Evolutionary conservation across 2,329 filamentous ascomycete genomes (phyloP).

Genomic region (Phaeosphaeria sp.): DNA sequence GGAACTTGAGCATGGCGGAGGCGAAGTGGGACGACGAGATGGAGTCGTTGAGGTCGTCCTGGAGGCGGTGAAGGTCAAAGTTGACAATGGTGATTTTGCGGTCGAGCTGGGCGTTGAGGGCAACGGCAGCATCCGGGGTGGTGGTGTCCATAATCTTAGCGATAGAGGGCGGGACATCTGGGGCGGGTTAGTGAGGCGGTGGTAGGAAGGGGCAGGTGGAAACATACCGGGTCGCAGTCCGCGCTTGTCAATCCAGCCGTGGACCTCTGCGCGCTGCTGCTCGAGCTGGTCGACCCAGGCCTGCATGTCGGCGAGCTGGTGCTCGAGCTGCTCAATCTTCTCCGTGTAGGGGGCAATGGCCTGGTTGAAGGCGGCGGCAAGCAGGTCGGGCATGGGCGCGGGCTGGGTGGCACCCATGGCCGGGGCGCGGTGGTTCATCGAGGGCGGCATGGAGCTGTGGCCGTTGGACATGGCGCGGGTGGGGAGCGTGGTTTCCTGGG

Average conservation of each 20-base stretch:
- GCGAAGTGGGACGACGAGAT: constrained; percentile 61
- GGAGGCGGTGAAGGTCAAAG: constrained; percentile 62
- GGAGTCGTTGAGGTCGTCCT: constrained; percentile 62
- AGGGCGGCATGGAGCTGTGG: constrained; percentile 31
- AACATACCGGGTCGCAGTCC: constrained; percentile 58
- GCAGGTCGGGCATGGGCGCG: constrained; percentile 58
- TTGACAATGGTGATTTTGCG: constrained; percentile 65
- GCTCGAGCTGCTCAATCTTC: constrained; percentile 60
- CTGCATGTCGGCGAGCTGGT: constrained; percentile 58
- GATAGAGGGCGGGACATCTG: constrained; percentile 60
- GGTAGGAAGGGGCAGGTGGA: neutral
- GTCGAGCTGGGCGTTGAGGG: constrained; percentile 63
- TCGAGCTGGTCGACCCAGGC: constrained; percentile 59
- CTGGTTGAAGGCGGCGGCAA: constrained; percentile 61
- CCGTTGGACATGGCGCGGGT: constrained; percentile 25
- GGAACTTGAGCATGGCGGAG: constrained; percentile 61
- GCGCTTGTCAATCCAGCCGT: constrained; percentile 63
- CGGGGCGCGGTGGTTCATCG: constrained; percentile 32
- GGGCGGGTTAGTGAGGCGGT: constrained; percentile 17
- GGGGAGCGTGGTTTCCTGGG: constrained; percentile 45
- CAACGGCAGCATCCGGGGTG: constrained; percentile 56
- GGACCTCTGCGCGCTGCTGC: constrained; percentile 58
- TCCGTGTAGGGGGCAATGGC: constrained; percentile 60
- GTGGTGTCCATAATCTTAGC: constrained; percentile 60
- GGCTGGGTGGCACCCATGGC: constrained; percentile 28